Percentiles rank a stretch among this genome's conserved stretches.
Conservation (phyloP, 345 rosid species). For the Aethionema arabicum region DNA sequence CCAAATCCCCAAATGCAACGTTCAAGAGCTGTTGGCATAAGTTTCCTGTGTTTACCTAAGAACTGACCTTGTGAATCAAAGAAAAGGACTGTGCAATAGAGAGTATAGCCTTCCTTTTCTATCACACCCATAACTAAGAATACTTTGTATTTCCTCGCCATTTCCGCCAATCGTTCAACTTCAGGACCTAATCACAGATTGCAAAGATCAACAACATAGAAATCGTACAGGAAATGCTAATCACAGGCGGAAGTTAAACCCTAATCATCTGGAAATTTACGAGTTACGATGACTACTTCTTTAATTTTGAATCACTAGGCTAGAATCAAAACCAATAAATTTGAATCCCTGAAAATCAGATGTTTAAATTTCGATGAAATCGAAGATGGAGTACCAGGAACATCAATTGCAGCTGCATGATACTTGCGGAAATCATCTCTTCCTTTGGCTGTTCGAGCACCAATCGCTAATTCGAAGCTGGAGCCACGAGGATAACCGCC, state of each 20-base stretch:
- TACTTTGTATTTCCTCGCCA: constrained; percentile 86
- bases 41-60: constrained; percentile 86
- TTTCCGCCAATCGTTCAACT: constrained; percentile 72
- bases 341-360: background rate
- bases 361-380: background rate
- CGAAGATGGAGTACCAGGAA: constrained; percentile 55
- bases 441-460: constrained; percentile 72
- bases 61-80: constrained; percentile 77
- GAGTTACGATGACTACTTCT: background rate
- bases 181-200: constrained; percentile 59
- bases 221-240: constrained; percentile 3
- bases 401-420: constrained; percentile 80
- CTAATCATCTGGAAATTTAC: background rate
- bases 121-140: constrained; percentile 90
- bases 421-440: constrained; percentile 85
- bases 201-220: background rate
- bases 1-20: constrained; percentile 95
- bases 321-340: background rate
- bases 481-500: constrained; percentile 97
- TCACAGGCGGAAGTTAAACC: background rate
- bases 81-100: constrained; percentile 77
- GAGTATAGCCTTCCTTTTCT: constrained; percentile 90
- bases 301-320: background rate
- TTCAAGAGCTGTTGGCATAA: constrained; percentile 91
- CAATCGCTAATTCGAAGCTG: constrained; percentile 67